Evolutionary conservation across 2,329 filamentous ascomycete genomes (phyloP), one percentile per base, ranked within the genome.

Genomic region (Neopestalotiopsis sp.): DNA sequence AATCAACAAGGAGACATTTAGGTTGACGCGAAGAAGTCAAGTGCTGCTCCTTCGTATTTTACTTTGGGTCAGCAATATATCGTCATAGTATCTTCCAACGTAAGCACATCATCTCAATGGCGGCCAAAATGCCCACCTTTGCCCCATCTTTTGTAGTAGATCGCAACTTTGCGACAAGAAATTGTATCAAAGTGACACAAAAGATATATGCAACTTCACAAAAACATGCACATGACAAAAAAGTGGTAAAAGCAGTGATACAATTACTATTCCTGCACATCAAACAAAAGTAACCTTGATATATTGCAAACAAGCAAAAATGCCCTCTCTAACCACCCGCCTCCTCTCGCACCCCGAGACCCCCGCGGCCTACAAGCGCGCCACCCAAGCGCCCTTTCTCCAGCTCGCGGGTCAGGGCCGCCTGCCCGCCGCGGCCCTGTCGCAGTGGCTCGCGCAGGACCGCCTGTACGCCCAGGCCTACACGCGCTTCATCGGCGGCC

Each of bases 401-500:
- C 69, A 65, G 17, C 70, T 75, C 30, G 76, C 74, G 5, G 77
- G 77, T 28, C 67, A 74, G 63, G 77, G 77, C 34, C 71, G 71
- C n/a, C 71, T 79, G 10, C 65, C 73, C 10, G 69, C 67, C 2
- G 67, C 70, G 1, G 64, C 68, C 1, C 75, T 79, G 2, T 74
- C 73, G 64, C 70, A 75, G 53, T 79, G 77, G 77, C 69, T 79
- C 9, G 75, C 77, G 9, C 76, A 79, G 69, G 77, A 79, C 66
- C 73, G 77, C 28, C 71, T 78, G 32, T 79, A 79, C 66, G 76
- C 76, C 24, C 75, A 77, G 67, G 76, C 77, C 14, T 78, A 78
- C 65, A 67, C 73, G 58, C 74, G 77, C 32, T 78, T 78, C 70
- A 74, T 77, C 61, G 76, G 76, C 20, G 73, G 74, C 13, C 64